These are phyloP conservation scores for Medicago truncatula DNA, from an alignment of 306 rosid genomes.

Conservation along the genomic window MtrunA17r5.0-ANR NC_053042.1:23730001-23730500, in stretches of 20 bases:
- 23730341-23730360: slow-evolving; percentile 3
- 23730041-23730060: slow-evolving; percentile 23
- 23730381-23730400: slow-evolving; percentile 2
- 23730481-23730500: no score
- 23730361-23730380: slow-evolving; percentile 1
- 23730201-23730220: slow-evolving; percentile 8
- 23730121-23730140: not conserved
- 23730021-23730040: slow-evolving; percentile 89
- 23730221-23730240: slow-evolving; percentile 4
- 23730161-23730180: not conserved
- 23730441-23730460: no score
- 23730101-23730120: slow-evolving; percentile 29
- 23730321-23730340: not conserved
- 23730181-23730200: slow-evolving; percentile 20
- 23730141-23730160: not conserved
- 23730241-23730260: not conserved
- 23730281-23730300: not conserved
- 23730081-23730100: slow-evolving; percentile 16
- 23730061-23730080: slow-evolving; percentile 29
- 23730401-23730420: no score
- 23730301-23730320: not conserved
- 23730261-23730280: slow-evolving; percentile 25
- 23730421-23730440: no score
- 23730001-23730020: slow-evolving; percentile 97
- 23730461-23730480: no score